Base-by-base conservation (phyloP, 805 yeast species). In the Teunomyces gatunensis region DNA sequence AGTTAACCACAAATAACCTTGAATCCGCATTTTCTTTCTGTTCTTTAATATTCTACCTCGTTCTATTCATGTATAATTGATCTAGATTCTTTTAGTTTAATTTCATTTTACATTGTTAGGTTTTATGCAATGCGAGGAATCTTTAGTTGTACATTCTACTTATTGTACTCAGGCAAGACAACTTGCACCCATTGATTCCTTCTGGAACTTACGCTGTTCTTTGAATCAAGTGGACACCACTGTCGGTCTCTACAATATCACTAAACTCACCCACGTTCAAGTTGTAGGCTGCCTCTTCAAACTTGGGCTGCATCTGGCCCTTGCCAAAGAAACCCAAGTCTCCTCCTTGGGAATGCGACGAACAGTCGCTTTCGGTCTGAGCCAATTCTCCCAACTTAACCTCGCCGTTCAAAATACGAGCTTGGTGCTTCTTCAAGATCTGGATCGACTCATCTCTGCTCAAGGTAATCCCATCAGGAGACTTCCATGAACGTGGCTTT, bases 241-340 rank as follows among this genome's bases (percentile, higher is more conserved):
- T 85, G 59, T 85, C 95, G 13, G 91, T 81, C 68, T 90, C 97
- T 12, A 94, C 87, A 23, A 90, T 80, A 39, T 81, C 87, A 59
- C 94, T 85, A 39, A 87, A 65, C 61, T 91, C 94, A 17, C 96
- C 96, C 17, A 89, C 84, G 54, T 87, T 81, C 54, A 94, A 72
- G 4, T 69, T 83, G 64, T 87, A 92, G 1, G 96, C 84, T 2
- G 94, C 96, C 50, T 83, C 83, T 67, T 94, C 99, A 61, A 94
- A 94, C 49, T 85, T 71, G 30, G 96, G 96, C 67, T 94, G 98
- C 99, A 94, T 94, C 57, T 85, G 90, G 34, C 97, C 97, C 51
- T 77, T 82, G 20, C 87, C 89, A 61, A 94, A 94, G 60, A 71
- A 82, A 0, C 99, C 98, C 57, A 94, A 74, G 64, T 94, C 99